These are phyloP conservation scores for Colletotrichum zoysiae DNA, from an alignment of 2,329 filamentous ascomycete genomes.

Conservation along the genomic window DNA sequence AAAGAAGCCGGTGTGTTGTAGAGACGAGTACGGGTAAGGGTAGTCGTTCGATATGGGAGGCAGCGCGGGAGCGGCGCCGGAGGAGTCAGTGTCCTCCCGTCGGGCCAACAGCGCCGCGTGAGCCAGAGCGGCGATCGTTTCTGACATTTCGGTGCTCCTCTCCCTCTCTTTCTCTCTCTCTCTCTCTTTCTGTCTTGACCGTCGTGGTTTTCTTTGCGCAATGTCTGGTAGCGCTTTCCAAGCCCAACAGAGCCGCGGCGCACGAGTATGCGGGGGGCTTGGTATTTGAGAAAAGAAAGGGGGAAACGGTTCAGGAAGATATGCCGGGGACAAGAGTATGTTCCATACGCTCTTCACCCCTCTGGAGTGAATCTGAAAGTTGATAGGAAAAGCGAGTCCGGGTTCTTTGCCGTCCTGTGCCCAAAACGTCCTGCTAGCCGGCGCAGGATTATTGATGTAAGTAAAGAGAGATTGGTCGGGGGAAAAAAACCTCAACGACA, in stretches of 20 bases:
- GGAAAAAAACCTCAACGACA: background rate
- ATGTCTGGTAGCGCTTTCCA: background rate
- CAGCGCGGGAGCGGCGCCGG: background rate
- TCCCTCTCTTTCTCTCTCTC: too few species aligned
- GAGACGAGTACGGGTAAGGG: constrained; percentile 28
- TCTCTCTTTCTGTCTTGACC: background rate
- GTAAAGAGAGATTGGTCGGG: background rate
- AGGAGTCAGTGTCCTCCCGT: background rate
- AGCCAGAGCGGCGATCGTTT: constrained; percentile 30
- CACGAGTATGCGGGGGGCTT: background rate
- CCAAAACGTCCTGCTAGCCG: background rate
- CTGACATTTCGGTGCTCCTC: constrained; percentile 15
- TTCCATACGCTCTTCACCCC: constrained; percentile 23
- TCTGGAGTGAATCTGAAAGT: background rate
- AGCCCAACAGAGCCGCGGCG: constrained; percentile 25
- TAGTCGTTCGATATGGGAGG: constrained; percentile 34
- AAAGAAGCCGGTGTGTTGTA: constrained; percentile 31
- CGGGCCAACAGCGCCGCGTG: constrained; percentile 30
- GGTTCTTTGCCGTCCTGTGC: constrained; percentile 1
- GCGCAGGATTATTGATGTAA: background rate
- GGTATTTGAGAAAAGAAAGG: background rate
- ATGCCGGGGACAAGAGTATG: background rate
- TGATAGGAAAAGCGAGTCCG: background rate
- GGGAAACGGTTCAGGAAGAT: constrained; percentile 15
- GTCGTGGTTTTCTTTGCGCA: background rate